Evolutionary conservation across 2,329 filamentous ascomycete species (phyloP).

Genomic region (Aspergillus hiratsukae): DNA sequence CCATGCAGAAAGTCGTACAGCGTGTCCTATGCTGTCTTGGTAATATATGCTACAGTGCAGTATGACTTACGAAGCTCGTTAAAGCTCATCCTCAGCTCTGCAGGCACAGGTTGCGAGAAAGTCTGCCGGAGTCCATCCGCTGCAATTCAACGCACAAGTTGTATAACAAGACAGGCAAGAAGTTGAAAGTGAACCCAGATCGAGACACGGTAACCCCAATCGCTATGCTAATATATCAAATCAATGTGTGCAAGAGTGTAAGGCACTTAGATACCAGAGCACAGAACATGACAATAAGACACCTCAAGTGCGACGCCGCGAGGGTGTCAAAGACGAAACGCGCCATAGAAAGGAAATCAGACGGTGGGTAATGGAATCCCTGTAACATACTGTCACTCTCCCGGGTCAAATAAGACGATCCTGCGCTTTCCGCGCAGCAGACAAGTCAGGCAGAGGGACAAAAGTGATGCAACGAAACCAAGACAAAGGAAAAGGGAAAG

Average conservation of each 20-base stretch:
- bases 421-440: conserved; percentile 1
- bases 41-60: neutral
- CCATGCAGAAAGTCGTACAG: neutral
- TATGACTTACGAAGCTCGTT: neutral
- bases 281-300: conserved; percentile 14
- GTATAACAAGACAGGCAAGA: conserved; percentile 7
- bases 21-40: neutral
- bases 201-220: conserved; percentile 26
- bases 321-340: conserved; percentile 4
- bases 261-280: conserved; percentile 19
- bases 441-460: neutral
- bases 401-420: conserved; percentile 3
- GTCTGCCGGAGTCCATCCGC: neutral
- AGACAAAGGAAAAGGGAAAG: conserved; percentile 1
- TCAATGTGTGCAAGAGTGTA: conserved; percentile 12
- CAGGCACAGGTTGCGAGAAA: neutral
- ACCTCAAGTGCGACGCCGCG: conserved; percentile 11
- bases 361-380: conserved; percentile 7
- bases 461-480: conserved; percentile 3
- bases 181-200: conserved; percentile 12
- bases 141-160: neutral
- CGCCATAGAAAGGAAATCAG: conserved; percentile 17
- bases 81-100: neutral
- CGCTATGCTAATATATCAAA: conserved; percentile 37
- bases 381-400: conserved; percentile 5